Evolutionary conservation across 257 asterid species (phyloP), one percentile per base, ranked within the genome.

Genomic region (Solanum chaucha): DNA sequence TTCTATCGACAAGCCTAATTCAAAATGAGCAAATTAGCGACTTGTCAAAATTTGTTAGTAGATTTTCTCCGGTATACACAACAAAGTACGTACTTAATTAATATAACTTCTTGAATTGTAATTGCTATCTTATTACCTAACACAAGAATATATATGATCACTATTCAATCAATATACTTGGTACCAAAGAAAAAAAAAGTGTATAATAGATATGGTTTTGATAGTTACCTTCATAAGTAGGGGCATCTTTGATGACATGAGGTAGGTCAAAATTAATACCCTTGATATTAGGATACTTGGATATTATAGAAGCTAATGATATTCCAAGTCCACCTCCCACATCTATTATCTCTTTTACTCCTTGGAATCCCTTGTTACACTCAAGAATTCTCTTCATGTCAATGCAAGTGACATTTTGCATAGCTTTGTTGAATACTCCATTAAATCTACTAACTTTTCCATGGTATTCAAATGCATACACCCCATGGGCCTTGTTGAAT

Each of bases 281-380:
- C 51, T 75, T 86, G 44, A 86, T 78, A 14, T 81, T 82, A 9
- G 83, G 86, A 61, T 65, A 82, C 44, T 82, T 88, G 51, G 83
- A 77, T 44, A 65, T 38, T 40, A 88, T 88, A 14, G 30, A 14
- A 46, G 48, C 51, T 36, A 88, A 28, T 20, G 86, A 28, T 32
- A 67, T 34, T 30, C 84, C 90, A 44, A 86, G 71, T 30, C 90
- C 88, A 26, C 92, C 92, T 13, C 92, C 87, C 34, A 90, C 90
- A 44, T 90, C 92, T 40, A 90, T 84, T 5, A 85, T 26, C 67
- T 88, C 70, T 59, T 61, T 80, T n/a, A 85, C 78, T 17, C 87
- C 86, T 5, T 90, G 84, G 68, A 90, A 90, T 17, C 91, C 91
- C 5, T 85, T 38, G 74, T 88, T 87, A 5, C 61, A 65, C 74